Conservation (phyloP, 2,329 filamentous ascomycete genomes). For the Pseudovirgaria hyperparasitica region DNA sequence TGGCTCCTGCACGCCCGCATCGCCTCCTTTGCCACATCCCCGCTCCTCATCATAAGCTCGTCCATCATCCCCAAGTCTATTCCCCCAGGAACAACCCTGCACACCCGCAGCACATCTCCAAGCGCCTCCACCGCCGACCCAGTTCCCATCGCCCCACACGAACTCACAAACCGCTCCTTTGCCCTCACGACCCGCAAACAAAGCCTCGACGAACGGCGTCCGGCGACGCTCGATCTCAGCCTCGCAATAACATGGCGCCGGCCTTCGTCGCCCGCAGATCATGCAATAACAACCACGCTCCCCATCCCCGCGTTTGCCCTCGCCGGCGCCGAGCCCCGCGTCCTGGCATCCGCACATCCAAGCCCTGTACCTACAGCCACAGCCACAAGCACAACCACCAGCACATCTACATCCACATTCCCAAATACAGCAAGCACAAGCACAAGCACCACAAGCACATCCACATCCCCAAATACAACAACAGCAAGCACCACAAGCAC, state of each 20-base stretch:
- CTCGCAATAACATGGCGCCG: conserved; percentile 71
- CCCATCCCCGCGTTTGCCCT: conserved; percentile 69
- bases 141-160: conserved; percentile 46
- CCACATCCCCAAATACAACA: background rate
- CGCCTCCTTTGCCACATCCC: conserved; percentile 62
- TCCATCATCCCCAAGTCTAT: conserved; percentile 35
- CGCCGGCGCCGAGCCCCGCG: conserved; percentile 73
- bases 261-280: conserved; percentile 18
- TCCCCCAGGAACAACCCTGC: too few species aligned
- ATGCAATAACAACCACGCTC: conserved; percentile 40
- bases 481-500: background rate
- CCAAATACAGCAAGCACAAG: conserved; percentile 20
- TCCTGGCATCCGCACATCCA: conserved; percentile 43
- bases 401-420: conserved; percentile 11
- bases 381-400: conserved; percentile 1
- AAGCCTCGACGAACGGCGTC: conserved; percentile 68
- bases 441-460: background rate
- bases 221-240: conserved; percentile 60
- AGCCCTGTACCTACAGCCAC: conserved; percentile 12
- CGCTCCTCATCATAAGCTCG: conserved; percentile 50
- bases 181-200: conserved; percentile 62
- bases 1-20: conserved; percentile 65
- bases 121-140: conserved; percentile 7
- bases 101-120: conserved; percentile 4
- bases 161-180: conserved; percentile 60